Conservation (phyloP, 345 rosid genomes). For the Pistacia integerrima region DNA sequence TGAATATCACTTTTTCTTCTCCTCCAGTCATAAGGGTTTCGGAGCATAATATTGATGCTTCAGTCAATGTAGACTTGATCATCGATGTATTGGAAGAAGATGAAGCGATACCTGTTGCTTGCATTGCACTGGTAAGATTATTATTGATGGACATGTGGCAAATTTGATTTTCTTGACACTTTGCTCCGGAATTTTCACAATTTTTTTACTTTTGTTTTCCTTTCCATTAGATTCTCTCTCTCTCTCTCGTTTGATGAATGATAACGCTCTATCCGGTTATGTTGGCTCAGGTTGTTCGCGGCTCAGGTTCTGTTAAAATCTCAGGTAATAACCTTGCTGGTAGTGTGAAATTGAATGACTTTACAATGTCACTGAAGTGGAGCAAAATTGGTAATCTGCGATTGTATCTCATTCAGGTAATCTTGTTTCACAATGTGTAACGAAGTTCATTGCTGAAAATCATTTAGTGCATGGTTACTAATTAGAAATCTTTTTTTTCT, state of each 20-base stretch:
- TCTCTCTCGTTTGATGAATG: neutral
- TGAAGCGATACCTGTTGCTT: conserved; percentile 83
- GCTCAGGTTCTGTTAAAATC: conserved; percentile 71
- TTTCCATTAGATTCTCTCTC: neutral
- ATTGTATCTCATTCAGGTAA: conserved; percentile 77
- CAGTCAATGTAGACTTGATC: conserved; percentile 66
- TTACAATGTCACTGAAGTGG: conserved; percentile 85
- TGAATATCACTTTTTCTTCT: conserved; percentile 78
- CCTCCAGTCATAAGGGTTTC: conserved; percentile 75
- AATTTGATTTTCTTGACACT: neutral
- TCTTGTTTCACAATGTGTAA: neutral
- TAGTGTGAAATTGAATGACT: conserved; percentile 65
- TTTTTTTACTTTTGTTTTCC: neutral
- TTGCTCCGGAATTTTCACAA: neutral
- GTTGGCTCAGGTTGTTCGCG: conserved; percentile 57
- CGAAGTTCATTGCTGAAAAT: neutral
- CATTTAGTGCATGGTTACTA: neutral
- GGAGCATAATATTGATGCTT: conserved; percentile 66
- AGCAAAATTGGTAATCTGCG: conserved; percentile 85
- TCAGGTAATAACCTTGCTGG: conserved; percentile 83
- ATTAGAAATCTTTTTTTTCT: neutral
- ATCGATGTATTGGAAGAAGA: conserved; percentile 69
- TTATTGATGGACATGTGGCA: conserved; percentile 8
- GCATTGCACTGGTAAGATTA: conserved; percentile 81
- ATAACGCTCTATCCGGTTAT: neutral